A percentile compares a stretch with the other conserved stretches of the same genome.
These are phyloP conservation scores for Coniophora puteana DNA, from an alignment of 1,284 basidiomycete genomes.

Conservation along the genomic window DNA sequence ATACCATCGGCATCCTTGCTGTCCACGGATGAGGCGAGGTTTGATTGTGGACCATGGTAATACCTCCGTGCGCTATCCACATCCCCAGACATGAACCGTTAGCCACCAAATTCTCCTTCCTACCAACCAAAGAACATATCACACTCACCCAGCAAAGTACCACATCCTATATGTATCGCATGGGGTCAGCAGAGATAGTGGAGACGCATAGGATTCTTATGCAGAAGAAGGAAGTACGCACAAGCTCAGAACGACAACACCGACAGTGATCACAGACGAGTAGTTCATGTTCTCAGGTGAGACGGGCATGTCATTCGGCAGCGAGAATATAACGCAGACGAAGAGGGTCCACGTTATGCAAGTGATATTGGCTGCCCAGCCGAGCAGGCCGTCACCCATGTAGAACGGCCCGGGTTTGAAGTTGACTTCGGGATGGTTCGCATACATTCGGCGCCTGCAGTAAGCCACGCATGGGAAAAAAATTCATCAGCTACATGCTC, in stretches of 20 bases:
- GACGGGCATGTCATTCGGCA: conserved; percentile 72
- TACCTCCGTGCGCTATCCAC: conserved; percentile 20
- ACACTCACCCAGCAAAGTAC: too few species aligned
- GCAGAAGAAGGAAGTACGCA: too few species aligned
- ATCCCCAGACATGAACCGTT: conserved; percentile 24
- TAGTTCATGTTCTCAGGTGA: conserved; percentile 77
- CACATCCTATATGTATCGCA: background rate
- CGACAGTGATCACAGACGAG: conserved; percentile 40
- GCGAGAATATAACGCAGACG: conserved; percentile 66
- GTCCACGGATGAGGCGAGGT: background rate
- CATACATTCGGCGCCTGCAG: conserved; percentile 70
- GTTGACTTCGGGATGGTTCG: conserved; percentile 78
- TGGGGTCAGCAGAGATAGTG: background rate
- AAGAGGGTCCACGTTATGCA: conserved; percentile 73
- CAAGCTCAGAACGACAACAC: too few species aligned
- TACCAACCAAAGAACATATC: too few species aligned
- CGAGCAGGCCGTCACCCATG: conserved; percentile 72
- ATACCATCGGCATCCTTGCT: conserved; percentile 5
- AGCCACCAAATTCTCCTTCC: too few species aligned
- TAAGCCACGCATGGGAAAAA: too few species aligned
- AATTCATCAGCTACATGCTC: too few species aligned
- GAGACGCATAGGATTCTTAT: background rate
- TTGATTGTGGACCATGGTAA: conserved; percentile 24
- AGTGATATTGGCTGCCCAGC: conserved; percentile 58
- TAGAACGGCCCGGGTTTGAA: conserved; percentile 91